Evolutionary conservation across 1,284 basidiomycete species (phyloP).

Genomic region (Malassezia equina): DNA sequence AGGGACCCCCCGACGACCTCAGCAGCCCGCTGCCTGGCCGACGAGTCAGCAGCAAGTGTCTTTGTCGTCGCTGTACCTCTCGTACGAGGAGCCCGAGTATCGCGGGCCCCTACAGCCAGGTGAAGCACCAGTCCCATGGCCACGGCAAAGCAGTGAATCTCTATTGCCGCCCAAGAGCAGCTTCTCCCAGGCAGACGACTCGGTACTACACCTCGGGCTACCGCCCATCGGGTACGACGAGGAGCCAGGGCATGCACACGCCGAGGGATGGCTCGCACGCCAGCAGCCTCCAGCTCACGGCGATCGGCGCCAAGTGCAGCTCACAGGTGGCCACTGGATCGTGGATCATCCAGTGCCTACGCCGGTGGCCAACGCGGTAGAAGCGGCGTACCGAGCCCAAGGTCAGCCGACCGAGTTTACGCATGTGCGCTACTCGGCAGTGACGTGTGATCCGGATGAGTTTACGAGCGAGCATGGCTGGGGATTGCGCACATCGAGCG

Average conservation of each 20-base stretch:
- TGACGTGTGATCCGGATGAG: conserved; percentile 88
- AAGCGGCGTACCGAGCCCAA: conserved; percentile 59
- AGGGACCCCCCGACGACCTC: neutral
- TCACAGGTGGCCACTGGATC: conserved; percentile 57
- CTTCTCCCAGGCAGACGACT: neutral
- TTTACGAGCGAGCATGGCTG: conserved; percentile 62
- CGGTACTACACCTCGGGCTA: neutral
- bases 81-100: neutral
- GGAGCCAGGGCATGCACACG: neutral
- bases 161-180: neutral
- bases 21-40: neutral
- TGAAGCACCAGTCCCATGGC: neutral
- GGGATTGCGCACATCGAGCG: conserved; percentile 65
- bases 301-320: conserved; percentile 66
- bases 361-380: conserved; percentile 72
- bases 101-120: neutral
- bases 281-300: conserved; percentile 49
- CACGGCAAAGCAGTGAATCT: neutral
- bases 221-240: neutral
- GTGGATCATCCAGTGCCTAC: conserved; percentile 62
- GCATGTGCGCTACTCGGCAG: conserved; percentile 68
- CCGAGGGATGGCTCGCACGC: conserved; percentile 37
- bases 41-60: neutral
- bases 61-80: neutral
- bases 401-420: conserved; percentile 61